Evolutionary conservation across 202 grass and related monocot species (phyloP), one percentile per base, ranked within the genome.

Genomic region (Schoenoplectus tabernaemontani): DNA sequence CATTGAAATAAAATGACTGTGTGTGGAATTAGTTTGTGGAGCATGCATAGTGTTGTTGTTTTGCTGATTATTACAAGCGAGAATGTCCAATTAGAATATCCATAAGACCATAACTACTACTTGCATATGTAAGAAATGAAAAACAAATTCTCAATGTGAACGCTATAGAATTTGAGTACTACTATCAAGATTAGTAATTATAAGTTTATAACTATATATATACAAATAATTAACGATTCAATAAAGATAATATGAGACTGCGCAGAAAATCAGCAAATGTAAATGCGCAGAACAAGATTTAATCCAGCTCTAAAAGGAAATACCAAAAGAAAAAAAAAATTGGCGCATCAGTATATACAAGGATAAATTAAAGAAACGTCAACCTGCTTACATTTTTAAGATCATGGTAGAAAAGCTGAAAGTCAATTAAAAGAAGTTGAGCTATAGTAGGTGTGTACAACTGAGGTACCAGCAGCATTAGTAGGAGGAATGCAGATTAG

Each of bases 381-480:
- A n/a, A 12, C 19, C 3, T 5, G 64, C 3, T 9, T 10, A 68
- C 6, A 24, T 23, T 75, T 54, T 20, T 15, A 34, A 19, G 3
- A 54, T 75, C 1, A 19, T 54, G 70, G 28, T 75, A 75, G 16
- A 47, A 75, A 56, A 75, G 34, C 15, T 75, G 16, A 3, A 36
- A 75, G 47, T 54, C 47, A 56, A 74, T 56, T 19, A 34, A 19
- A 54, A 53, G 28, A 50, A 54, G 47, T 75, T 75, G 28, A 75
- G 30, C 47, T 54, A 75, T 56, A 54, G 26, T 75, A 37, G 70
- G 70, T 75, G 70, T 26, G 6, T n/a, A n/a, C 47, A 75, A 56
- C 13, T 56, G 47, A 37, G 47, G 28, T 11, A 54, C 36, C 2
- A 72, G 3, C 4, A 17, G 47, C 47, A n/a, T 19, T 48, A 71